Conservation (phyloP, 1,284 basidiomycete genomes). For the Amylostereum chailletii region DNA sequence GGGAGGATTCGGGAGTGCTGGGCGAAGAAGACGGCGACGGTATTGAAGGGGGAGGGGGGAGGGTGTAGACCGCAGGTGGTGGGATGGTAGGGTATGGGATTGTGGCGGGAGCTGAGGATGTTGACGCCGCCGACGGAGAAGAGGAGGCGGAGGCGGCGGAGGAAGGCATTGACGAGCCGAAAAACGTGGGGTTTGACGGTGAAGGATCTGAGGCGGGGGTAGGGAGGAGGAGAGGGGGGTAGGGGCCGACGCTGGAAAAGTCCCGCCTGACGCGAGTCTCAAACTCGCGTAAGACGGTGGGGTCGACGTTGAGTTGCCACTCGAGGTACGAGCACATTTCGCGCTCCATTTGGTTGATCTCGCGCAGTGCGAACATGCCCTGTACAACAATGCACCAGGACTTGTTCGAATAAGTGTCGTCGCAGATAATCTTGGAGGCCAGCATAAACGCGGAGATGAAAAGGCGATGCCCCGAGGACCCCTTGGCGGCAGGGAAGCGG, state of each 20-base stretch:
- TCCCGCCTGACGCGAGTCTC: not conserved
- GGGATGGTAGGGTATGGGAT: no score
- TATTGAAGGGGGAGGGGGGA: no score
- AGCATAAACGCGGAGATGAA: conserved; percentile 1
- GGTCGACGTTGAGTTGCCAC: conserved; percentile 1
- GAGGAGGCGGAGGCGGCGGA: no score
- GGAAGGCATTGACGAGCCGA: no score
- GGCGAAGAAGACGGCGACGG: no score
- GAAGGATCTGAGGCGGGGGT: conserved; percentile 11
- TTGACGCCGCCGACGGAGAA: no score
- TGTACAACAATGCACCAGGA: not conserved
- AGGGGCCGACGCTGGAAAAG: conserved; percentile 14
- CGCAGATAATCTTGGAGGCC: conserved; percentile 1
- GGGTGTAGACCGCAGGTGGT: no score
- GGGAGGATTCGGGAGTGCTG: no score
- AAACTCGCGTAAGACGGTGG: not conserved
- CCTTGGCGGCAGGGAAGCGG: conserved; percentile 2
- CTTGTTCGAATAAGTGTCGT: conserved; percentile 1
- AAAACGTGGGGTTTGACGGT: no score
- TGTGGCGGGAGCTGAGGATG: no score
- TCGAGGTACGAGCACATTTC: conserved; percentile 1
- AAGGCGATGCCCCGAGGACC: not conserved
- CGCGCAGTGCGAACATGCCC: not conserved
- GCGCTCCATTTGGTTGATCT: conserved; percentile 2
- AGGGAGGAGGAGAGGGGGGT: conserved; percentile 4